These are phyloP conservation scores for Malus hybrid DNA, from an alignment of 331 rosid genomes.

Conservation along the genomic window DNA sequence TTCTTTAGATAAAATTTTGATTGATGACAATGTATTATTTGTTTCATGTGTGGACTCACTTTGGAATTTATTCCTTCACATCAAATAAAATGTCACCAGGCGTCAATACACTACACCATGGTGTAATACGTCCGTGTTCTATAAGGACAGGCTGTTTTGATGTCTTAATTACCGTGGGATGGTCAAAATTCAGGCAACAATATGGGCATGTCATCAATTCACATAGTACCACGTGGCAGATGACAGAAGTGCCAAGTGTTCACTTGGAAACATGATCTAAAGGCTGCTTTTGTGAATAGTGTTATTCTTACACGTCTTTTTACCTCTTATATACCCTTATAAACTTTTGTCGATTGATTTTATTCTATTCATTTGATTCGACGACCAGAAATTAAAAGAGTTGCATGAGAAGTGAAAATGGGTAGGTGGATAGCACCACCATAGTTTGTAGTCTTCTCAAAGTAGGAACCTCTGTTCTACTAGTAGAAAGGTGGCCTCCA, in stretches of 20 bases:
- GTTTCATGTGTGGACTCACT: not conserved
- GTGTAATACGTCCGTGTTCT: not conserved
- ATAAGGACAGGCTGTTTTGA: not conserved
- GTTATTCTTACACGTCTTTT: too few species aligned
- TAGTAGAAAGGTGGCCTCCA: too few species aligned
- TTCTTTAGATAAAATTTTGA: not conserved
- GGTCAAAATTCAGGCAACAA: not conserved
- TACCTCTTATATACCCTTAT: too few species aligned
- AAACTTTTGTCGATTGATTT: too few species aligned
- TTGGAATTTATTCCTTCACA: not conserved
- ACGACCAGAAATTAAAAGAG: accelerated
- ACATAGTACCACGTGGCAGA: not conserved
- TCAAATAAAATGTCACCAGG: not conserved
- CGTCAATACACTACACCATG: not conserved
- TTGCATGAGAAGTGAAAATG: too few species aligned
- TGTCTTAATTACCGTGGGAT: not conserved
- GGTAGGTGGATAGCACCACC: too few species aligned
- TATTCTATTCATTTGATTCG: too few species aligned
- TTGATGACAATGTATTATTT: too few species aligned
- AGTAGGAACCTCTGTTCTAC: too few species aligned
- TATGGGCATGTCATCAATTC: not conserved
- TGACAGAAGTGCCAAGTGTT: not conserved
- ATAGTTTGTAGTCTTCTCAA: not conserved
- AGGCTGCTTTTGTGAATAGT: too few species aligned
- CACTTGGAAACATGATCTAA: not conserved